Conservation (phyloP, 176 grass and related monocot genomes). For the Coix lacrymajobi region DNA sequence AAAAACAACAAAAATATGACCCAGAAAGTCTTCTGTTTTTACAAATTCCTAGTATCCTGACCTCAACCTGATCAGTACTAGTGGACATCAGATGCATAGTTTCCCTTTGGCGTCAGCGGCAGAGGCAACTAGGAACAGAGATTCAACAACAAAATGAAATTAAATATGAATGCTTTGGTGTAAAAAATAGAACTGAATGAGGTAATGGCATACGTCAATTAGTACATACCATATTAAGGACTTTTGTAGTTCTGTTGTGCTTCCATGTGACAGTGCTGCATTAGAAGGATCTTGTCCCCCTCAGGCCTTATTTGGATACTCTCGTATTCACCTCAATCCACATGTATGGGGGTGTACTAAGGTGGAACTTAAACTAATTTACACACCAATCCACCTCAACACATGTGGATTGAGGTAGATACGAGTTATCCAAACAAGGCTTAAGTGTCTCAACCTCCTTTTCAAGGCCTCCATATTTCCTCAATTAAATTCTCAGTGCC, state of each 20-base stretch:
- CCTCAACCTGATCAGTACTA: background rate
- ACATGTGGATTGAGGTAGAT: too few species aligned
- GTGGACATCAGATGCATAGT: background rate
- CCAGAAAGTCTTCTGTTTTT: background rate
- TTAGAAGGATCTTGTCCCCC: too few species aligned
- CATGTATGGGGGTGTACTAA: too few species aligned
- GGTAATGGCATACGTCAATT: background rate
- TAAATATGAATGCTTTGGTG: background rate
- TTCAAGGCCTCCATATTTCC: too few species aligned
- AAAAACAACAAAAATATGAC: background rate
- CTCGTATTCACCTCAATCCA: too few species aligned
- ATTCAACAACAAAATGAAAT: background rate
- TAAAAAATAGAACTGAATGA: background rate
- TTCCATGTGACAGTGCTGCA: background rate
- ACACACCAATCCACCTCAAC: too few species aligned
- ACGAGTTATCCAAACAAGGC: too few species aligned
- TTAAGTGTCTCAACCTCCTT: too few species aligned
- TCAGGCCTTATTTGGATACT: too few species aligned
- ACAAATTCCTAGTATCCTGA: background rate
- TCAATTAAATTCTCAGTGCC: too few species aligned
- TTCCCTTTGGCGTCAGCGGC: background rate
- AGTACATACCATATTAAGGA: slow-evolving; percentile 27
- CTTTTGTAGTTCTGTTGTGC: slow-evolving; percentile 16
- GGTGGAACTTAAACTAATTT: too few species aligned
- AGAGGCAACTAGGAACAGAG: background rate